These are phyloP conservation scores for Candida ipomoeae DNA, from an alignment of 805 yeast species.

Conservation along the genomic window DNA sequence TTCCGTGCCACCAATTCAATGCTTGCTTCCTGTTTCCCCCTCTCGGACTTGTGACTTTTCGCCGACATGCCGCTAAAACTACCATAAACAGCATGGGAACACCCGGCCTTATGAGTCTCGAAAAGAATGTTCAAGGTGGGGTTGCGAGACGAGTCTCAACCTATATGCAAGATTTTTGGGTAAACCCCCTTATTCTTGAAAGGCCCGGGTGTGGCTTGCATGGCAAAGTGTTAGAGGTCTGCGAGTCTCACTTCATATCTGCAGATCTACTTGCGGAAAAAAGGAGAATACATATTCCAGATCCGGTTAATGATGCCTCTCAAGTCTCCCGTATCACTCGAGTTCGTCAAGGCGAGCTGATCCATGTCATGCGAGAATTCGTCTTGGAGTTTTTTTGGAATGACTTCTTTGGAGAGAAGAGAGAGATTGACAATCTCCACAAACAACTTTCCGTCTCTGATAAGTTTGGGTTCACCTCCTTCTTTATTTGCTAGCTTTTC, in stretches of 20 bases:
- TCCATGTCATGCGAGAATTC: slow-evolving; percentile 65
- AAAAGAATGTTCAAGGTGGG: neutral
- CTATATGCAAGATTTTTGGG: slow-evolving; percentile 1
- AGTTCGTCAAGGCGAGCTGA: slow-evolving; percentile 38
- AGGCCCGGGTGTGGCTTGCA: neutral
- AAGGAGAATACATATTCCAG: slow-evolving; percentile 55
- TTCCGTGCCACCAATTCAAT: neutral
- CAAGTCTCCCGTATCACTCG: slow-evolving; percentile 37
- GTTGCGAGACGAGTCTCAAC: neutral
- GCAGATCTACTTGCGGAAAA: slow-evolving; percentile 17
- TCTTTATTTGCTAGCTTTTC: slow-evolving; percentile 46
- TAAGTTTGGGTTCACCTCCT: slow-evolving; percentile 10
- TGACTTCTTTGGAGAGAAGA: slow-evolving; percentile 40
- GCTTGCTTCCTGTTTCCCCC: neutral
- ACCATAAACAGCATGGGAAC: neutral
- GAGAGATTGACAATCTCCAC: slow-evolving; percentile 62
- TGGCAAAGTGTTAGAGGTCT: no score
- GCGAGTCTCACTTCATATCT: neutral
- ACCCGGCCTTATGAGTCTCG: neutral
- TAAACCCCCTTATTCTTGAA: neutral
- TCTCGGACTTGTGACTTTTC: neutral
- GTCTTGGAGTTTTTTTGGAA: slow-evolving; percentile 46
- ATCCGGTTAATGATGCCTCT: slow-evolving; percentile 51
- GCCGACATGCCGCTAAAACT: neutral
- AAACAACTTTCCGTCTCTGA: slow-evolving; percentile 51